Conservation (phyloP, 768 basidiomycete species). For the Epithele typhae region DNA sequence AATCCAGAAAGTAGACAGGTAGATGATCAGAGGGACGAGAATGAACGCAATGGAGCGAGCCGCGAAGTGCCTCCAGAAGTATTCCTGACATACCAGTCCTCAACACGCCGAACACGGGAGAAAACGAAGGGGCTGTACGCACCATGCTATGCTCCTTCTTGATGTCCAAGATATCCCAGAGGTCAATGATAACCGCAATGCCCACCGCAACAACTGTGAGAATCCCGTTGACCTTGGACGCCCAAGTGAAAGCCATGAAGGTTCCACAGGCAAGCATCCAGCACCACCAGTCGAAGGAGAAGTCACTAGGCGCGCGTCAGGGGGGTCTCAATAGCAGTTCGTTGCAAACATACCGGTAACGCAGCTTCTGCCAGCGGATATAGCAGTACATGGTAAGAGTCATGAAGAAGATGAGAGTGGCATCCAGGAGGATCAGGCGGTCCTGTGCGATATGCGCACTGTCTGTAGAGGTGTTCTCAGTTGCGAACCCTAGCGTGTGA, state of each 20-base stretch:
- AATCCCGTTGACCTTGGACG: conserved; percentile 96
- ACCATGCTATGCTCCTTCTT: conserved; percentile 81
- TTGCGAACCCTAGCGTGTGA: too few relatives aligned
- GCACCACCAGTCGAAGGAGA: conserved; percentile 87
- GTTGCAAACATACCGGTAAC: conserved; percentile 61
- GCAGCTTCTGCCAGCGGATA: conserved; percentile 89
- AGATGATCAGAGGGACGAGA: conserved; percentile 81
- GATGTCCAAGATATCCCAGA: conserved; percentile 91
- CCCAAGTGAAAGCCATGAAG: conserved; percentile 95
- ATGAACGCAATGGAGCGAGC: conserved; percentile 87
- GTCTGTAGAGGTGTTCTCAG: conserved; percentile 44
- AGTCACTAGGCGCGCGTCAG: conserved; percentile 54
- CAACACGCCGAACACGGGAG: not conserved
- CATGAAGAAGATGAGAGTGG: conserved; percentile 94
- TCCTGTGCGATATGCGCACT: conserved; percentile 95
- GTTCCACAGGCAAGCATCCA: conserved; percentile 90
- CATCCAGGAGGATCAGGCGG: conserved; percentile 94
- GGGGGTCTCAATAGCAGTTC: not conserved
- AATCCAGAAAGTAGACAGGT: conserved; percentile 93
- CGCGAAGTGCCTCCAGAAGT: conserved; percentile 84
- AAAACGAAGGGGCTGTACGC: not conserved
- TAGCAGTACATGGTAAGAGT: conserved; percentile 90
- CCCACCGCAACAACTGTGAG: conserved; percentile 88
- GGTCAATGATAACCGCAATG: conserved; percentile 84
- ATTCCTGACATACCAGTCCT: conserved; percentile 56